A percentile compares a stretch with the other conserved stretches of the same genome.
These are phyloP conservation scores for Eutypa lata DNA, from an alignment of 2,329 filamentous ascomycete genomes.

Conservation along the genomic window DNA sequence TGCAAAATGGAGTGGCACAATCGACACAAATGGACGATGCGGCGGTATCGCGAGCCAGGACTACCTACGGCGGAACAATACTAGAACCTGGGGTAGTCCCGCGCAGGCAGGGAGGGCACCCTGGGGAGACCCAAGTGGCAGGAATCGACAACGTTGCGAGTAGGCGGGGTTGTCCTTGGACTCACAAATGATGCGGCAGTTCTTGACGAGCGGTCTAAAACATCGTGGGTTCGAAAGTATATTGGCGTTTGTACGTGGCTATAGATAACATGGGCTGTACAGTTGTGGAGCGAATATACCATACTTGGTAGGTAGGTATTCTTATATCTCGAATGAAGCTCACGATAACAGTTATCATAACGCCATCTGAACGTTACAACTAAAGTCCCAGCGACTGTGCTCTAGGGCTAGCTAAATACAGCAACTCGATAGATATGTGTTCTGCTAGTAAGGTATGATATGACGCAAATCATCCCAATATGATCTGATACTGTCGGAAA, in stretches of 20 bases:
- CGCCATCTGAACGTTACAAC: not conserved
- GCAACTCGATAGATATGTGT: not conserved
- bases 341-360: not conserved
- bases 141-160: not conserved
- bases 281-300: not conserved
- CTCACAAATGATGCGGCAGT: not conserved
- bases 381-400: not conserved
- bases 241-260: not conserved
- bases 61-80: not conserved
- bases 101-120: not conserved
- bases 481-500: too few relatives aligned
- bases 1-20: not conserved
- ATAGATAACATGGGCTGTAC: not conserved
- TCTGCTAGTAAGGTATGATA: not conserved
- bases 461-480: not conserved
- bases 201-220: not conserved
- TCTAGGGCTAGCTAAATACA: not conserved
- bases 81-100: not conserved
- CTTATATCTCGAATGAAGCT: not conserved
- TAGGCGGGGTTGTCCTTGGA: not conserved
- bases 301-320: too few relatives aligned
- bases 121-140: not conserved
- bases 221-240: too few relatives aligned
- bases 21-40: not conserved
- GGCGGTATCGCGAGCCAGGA: not conserved